phyloP scores from a whole-genome alignment of 257 asterid genomes.

The Solanum lignicaule region DNA sequence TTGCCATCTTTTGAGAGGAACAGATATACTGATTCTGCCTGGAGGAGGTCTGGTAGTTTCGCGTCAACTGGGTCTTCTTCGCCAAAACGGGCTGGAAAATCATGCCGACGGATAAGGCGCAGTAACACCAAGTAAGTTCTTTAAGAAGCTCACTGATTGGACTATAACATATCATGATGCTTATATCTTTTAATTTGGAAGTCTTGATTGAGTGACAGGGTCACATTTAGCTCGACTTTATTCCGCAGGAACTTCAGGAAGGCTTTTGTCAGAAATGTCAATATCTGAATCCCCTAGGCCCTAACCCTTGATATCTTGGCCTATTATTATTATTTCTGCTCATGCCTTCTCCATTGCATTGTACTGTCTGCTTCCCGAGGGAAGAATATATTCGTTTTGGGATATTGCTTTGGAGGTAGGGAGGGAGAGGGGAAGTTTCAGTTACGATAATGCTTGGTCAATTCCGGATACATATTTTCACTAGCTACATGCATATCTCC shows the following conservation, averaged over 20 bases:
- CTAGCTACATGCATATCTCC: background rate
- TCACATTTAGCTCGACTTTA: background rate
- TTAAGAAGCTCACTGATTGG: background rate
- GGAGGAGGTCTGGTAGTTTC: conserved; percentile 42
- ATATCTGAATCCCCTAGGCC: background rate
- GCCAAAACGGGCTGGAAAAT: conserved; percentile 64
- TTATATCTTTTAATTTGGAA: background rate
- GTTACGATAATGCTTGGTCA: background rate
- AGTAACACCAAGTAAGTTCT: conserved; percentile 44
- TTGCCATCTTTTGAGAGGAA: conserved; percentile 40
- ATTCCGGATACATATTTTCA: background rate
- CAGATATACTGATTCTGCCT: conserved; percentile 34
- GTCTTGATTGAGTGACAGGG: background rate
- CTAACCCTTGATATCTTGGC: background rate
- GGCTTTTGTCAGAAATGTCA: background rate
- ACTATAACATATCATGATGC: background rate
- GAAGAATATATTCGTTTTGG: background rate
- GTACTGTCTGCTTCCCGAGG: background rate
- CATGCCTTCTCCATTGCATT: background rate
- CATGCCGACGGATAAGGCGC: conserved; percentile 78
- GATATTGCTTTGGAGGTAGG: background rate
- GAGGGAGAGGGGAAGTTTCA: too few relatives aligned
- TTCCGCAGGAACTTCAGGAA: background rate
- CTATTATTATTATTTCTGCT: background rate
- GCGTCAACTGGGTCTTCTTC: conserved; percentile 37